Evolutionary conservation across 164 flowering plant species (phyloP), one percentile per base, ranked within the genome.

Genomic region (Vitis amurensis): DNA sequence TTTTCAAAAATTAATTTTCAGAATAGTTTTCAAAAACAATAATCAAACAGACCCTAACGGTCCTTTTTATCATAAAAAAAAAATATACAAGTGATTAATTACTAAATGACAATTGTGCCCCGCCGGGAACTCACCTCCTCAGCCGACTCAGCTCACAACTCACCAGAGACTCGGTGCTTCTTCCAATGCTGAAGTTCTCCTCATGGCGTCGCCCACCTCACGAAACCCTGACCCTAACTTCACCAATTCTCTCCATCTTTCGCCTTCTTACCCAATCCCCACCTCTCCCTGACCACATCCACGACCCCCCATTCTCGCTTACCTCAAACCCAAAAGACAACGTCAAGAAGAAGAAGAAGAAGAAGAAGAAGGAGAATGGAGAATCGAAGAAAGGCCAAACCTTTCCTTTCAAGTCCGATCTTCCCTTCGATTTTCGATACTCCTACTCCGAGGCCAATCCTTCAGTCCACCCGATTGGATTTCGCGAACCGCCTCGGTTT

Each of bases 351-450:
- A 11, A 59, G 1, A 55, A 60, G 14, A 67, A 68, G 17, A 17
- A 66, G 13, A 53, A 69, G 13, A 71, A 70, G 58, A 67, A 55
- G 9, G 11, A 50, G 52, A 59, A 68, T 53, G 19, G 29, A 56
- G 63, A 60, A 48, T 29, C 78, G 50, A 30, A 55, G 8, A 73
- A 74, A n/a, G 63, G 9, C 59, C 59, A 57, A 55, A 15, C 67
- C 66, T 1, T 27, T 12, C 85, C 88, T 0, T 3, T 84, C 8
- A 81, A 66, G 1, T 87, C 95, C 14, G 84, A 85, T 57, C 89
- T 94, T 19, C 97, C 97, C 23, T 92, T 94, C 61, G 94, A 94
- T 75, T 94, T 94, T 78, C 78, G 81, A 55, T 85, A 89, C 82
- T 90, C 98, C 0, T 94, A 94, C 76, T 87, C 97, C 7, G 98